Conservation (phyloP, 768 basidiomycete genomes). For the Tubosaeta sp. region DNA sequence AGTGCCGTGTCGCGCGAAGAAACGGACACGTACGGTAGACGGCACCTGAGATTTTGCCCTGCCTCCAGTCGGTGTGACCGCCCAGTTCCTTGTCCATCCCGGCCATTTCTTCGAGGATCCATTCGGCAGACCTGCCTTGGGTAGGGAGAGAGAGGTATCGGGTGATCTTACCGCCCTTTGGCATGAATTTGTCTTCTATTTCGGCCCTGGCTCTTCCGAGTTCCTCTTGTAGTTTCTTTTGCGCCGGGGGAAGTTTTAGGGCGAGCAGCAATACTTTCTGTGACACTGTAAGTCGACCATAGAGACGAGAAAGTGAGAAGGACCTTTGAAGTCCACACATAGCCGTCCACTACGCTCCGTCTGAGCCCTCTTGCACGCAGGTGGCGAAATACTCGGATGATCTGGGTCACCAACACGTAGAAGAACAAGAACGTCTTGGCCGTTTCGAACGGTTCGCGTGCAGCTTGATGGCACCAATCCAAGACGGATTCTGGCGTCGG, state of each 20-base stretch:
- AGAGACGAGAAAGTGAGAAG: too few species aligned
- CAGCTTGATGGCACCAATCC: constrained; percentile 13
- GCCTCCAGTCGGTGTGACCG: constrained; percentile 49
- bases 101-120: constrained; percentile 77
- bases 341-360: constrained; percentile 24
- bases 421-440: constrained; percentile 33
- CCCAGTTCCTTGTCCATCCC: constrained; percentile 65
- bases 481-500: constrained; percentile 5
- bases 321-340: constrained; percentile 27
- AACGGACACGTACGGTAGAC: constrained; percentile 67
- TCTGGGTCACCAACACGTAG: constrained; percentile 30
- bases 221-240: constrained; percentile 55
- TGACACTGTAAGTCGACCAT: not conserved
- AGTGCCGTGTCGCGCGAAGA: not conserved
- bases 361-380: constrained; percentile 35
- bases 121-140: constrained; percentile 60
- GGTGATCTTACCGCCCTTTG: constrained; percentile 55
- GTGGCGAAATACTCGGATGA: constrained; percentile 29
- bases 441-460: constrained; percentile 22
- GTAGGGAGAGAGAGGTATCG: constrained; percentile 65
- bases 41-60: constrained; percentile 78
- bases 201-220: constrained; percentile 60
- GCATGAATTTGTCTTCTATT: constrained; percentile 66
- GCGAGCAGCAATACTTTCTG: constrained; percentile 55
- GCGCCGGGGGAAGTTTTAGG: constrained; percentile 58